Evolutionary conservation across 305 asterid species (phyloP).

Genomic region (Galium porrigens): DNA sequence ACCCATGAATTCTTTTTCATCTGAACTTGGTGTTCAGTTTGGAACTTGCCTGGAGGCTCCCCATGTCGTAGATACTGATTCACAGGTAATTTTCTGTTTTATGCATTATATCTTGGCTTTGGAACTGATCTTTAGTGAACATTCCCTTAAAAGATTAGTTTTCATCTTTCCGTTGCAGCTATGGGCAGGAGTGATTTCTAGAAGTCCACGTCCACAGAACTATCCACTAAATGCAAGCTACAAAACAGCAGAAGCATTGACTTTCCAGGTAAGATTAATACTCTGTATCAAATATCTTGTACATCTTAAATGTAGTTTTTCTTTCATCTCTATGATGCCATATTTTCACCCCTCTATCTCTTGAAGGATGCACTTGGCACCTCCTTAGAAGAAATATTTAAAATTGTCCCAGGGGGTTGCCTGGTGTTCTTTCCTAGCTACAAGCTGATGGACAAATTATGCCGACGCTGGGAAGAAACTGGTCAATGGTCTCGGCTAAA

Average conservation of each 20-base stretch:
- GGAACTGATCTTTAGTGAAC: conserved; percentile 8
- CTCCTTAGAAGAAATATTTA: conserved; percentile 79
- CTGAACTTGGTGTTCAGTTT: conserved; percentile 90
- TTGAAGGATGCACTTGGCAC: conserved; percentile 68
- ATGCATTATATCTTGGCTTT: conserved; percentile 11
- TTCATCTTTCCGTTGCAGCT: conserved; percentile 32
- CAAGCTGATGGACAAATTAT: conserved; percentile 70
- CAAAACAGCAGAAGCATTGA: conserved; percentile 64
- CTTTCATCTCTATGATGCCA: conserved; percentile 16
- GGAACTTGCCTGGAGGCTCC: conserved; percentile 88
- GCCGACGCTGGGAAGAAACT: conserved; percentile 80
- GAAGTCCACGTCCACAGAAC: conserved; percentile 74
- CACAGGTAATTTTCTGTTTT: conserved; percentile 42
- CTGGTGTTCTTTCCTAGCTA: conserved; percentile 92
- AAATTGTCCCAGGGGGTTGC: conserved; percentile 83
- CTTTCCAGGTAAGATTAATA: conserved; percentile 58
- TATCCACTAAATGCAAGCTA: conserved; percentile 85
- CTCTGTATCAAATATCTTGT: conserved; percentile 3
- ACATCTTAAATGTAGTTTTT: conserved; percentile 1
- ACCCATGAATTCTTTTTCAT: conserved; percentile 76
- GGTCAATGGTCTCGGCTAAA: conserved; percentile 84
- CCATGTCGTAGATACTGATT: conserved; percentile 70
- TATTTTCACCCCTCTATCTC: conserved; percentile 15
- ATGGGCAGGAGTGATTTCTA: conserved; percentile 77
- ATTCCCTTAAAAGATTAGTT: conserved; percentile 18